These are phyloP conservation scores for Usnea hakonensis DNA, from an alignment of 495 filamentous ascomycete genomes.

Conservation along the genomic window DNA sequence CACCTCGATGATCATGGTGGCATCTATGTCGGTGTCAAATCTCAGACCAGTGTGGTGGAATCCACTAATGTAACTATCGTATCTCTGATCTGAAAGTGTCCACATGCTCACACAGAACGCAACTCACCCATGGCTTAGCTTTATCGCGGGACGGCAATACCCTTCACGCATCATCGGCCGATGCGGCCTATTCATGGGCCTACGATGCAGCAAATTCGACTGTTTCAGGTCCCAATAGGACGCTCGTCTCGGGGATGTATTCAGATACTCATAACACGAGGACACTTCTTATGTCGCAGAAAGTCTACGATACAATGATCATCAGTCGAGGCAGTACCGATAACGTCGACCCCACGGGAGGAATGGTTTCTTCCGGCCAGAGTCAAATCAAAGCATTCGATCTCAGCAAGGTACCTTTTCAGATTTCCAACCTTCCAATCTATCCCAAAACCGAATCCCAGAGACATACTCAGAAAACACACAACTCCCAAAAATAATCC, in stretches of 20 bases:
- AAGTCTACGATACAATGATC: constrained; percentile 44
- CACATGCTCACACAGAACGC: constrained; percentile 1
- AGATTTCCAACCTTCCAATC: too few relatives aligned
- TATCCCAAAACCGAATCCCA: too few relatives aligned
- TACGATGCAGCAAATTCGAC: constrained; percentile 45
- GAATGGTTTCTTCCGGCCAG: constrained; percentile 42
- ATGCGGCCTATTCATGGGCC: constrained; percentile 51
- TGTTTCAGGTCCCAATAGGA: constrained; percentile 34
- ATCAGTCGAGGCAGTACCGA: constrained; percentile 54
- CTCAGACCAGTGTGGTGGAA: constrained; percentile 34
- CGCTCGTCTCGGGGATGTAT: constrained; percentile 52
- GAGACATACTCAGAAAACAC: too few relatives aligned
- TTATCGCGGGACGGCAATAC: constrained; percentile 53
- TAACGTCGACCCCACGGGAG: constrained; percentile 51
- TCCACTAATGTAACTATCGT: constrained; percentile 32
- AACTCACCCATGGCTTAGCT: constrained; percentile 62
- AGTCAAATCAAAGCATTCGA: constrained; percentile 62
- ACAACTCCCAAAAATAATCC: too few relatives aligned
- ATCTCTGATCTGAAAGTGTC: constrained; percentile 8
- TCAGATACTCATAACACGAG: constrained; percentile 52
- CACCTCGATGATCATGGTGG: constrained; percentile 42
- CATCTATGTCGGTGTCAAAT: constrained; percentile 39
- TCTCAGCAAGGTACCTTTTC: constrained; percentile 32
- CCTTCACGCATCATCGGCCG: constrained; percentile 55
- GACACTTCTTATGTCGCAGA: constrained; percentile 50